A percentile compares a stretch with the other conserved stretches of the same genome.
Evolutionary conservation across 805 yeast species (phyloP).

Genomic region (Lipomyces chichibuensis): DNA sequence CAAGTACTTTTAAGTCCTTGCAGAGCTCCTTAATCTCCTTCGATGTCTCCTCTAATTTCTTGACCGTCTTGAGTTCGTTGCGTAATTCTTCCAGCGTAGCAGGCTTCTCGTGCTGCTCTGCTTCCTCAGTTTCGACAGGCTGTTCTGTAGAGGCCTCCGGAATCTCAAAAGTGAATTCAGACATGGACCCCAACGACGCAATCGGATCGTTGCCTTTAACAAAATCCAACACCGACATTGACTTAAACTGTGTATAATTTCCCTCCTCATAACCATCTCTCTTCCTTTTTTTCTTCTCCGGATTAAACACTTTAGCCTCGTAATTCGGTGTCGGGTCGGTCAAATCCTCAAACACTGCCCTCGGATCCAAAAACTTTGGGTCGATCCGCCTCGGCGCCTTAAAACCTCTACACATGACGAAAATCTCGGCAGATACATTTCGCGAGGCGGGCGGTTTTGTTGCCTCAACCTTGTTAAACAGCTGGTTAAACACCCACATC

Average conservation of each 20-base stretch:
- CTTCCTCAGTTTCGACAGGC: conserved; percentile 13
- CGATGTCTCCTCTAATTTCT: conserved; percentile 75
- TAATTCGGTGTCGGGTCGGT: conserved; percentile 59
- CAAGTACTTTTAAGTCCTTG: conserved; percentile 89
- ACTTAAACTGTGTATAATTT: conserved; percentile 72
- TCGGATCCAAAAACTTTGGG: conserved; percentile 88
- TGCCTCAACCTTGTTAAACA: conserved; percentile 96
- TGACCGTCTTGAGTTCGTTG: conserved; percentile 67
- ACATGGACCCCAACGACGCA: conserved; percentile 72
- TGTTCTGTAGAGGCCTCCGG: conserved; percentile 9
- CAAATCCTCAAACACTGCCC: conserved; percentile 91
- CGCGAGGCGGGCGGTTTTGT: conserved; percentile 99
- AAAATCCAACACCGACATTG: conserved; percentile 76
- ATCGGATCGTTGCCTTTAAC: conserved; percentile 82
- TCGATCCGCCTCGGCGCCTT: conserved; percentile 95
- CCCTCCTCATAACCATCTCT: conserved; percentile 98
- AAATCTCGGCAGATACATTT: conserved; percentile 98
- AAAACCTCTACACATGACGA: conserved; percentile 93
- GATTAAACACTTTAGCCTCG: conserved; percentile 92
- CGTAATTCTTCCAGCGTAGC: conserved; percentile 11
- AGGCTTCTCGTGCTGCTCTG: conserved; percentile 9
- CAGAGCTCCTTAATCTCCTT: conserved; percentile 79
- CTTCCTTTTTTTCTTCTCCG: conserved; percentile 84
- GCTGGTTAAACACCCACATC: conserved; percentile 96
- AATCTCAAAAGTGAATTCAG: conserved; percentile 60